Evolutionary conservation across 164 flowering plant genomes (phyloP), one percentile per base, ranked within the genome.

Genomic region (Santalum album): DNA sequence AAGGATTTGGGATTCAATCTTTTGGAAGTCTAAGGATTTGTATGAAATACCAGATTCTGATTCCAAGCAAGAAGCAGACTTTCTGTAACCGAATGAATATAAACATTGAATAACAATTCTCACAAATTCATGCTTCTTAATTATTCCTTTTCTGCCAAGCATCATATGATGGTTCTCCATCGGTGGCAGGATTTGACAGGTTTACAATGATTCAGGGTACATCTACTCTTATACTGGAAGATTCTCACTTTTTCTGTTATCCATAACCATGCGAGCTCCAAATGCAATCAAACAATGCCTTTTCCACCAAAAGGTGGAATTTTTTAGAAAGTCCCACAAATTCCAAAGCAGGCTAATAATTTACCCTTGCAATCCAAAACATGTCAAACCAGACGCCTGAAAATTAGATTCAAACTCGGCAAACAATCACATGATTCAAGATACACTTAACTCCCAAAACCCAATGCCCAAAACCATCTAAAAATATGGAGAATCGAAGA

Each of bases 61-160:
- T 68, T 91, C 98, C 61, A 87, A 68, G 59, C 74, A 70, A 7
- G 72, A 60, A 0, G 90, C 98, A 44, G 95, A 71, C 20, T 70
- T 78, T 3, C 35, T 51, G 55, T 79, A 87, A n/a, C 96, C 98
- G 49, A 87, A 64, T 9, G 96, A 79, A 59, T 76, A 71, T 22
- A 91, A 72, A 50, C 78, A 76, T 43, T 82, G 92, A 56, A 82
- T 64, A 21, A 87, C 71, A 45, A 82, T 55, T 49, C 91, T 72
- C 1, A 86, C 73, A 53, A 87, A 82, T 68, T 90, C 96, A 22
- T 72, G 64, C 66, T 66, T 78, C 61, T 67, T 80, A 26, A 90
- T 71, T 23, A 82, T 27, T 24, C 86, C 86, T 63, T 69, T 75
- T 1, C 79, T 55, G n/a, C 94, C 96, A 7, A 82, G 54, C 54